Percentiles rank a stretch among this genome's conserved stretches.
Evolutionary conservation across 768 basidiomycete genomes (phyloP).

Genomic region (Omphalotus guepiniiformis): DNA sequence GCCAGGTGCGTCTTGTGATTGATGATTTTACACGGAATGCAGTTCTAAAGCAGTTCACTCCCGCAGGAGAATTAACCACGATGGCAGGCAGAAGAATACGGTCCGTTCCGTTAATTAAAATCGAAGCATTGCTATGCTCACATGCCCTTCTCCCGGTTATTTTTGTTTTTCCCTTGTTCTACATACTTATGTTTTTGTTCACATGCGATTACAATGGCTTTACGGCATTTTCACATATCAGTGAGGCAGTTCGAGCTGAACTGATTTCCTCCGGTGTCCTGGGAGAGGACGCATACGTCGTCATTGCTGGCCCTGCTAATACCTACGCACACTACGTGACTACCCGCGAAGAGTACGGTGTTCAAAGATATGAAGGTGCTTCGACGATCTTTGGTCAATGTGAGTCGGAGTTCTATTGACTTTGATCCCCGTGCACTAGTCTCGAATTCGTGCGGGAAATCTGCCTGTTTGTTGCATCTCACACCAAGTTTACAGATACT

Average conservation of each 20-base stretch:
- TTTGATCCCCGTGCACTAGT: neutral
- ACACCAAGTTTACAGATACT: constrained; percentile 42
- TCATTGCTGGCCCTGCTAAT: constrained; percentile 76
- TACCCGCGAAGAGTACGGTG: constrained; percentile 66
- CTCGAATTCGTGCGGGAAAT: neutral
- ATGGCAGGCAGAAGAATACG: constrained; percentile 1
- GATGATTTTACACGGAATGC: constrained; percentile 36
- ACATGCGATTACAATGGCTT: too few relatives aligned
- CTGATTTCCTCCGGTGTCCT: constrained; percentile 62
- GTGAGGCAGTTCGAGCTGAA: constrained; percentile 61
- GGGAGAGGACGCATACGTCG: constrained; percentile 67
- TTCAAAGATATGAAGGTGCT: constrained; percentile 80
- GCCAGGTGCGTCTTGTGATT: constrained; percentile 43
- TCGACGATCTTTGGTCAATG: constrained; percentile 75
- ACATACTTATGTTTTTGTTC: too few relatives aligned
- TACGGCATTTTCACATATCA: constrained; percentile 21
- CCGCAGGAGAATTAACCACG: constrained; percentile 68
- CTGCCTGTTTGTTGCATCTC: neutral
- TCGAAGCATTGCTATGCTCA: constrained; percentile 14
- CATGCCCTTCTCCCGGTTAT: neutral
- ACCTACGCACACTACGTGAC: constrained; percentile 75
- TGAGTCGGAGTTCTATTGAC: too few relatives aligned
- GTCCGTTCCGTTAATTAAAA: constrained; percentile 11
- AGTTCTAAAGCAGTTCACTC: too few relatives aligned
- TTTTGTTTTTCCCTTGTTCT: too few relatives aligned